These are phyloP conservation scores for Chlamydomonas eustigma DNA, from an alignment of 139 green algal species.

Conservation along the genomic window DNA sequence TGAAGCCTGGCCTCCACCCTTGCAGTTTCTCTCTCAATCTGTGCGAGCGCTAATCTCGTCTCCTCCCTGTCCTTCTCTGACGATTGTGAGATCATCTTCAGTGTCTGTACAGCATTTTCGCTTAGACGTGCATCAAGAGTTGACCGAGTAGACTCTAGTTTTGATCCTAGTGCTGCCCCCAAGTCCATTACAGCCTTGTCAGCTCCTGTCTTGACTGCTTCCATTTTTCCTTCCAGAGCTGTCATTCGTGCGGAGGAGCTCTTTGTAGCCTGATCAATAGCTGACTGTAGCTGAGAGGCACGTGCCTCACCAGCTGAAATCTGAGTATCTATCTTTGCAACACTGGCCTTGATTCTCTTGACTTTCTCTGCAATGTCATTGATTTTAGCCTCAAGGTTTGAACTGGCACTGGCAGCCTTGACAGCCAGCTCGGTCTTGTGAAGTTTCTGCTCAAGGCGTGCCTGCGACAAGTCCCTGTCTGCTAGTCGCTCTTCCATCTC, in stretches of 20 bases:
- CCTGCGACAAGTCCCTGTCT: not conserved
- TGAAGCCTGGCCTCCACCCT: not conserved
- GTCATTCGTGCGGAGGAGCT: not conserved
- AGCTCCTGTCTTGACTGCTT: not conserved
- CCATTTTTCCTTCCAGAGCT: not conserved
- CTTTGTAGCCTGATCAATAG: not conserved
- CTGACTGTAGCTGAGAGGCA: not conserved
- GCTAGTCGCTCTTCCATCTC: not conserved
- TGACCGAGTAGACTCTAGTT: not conserved
- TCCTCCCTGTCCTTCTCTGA: no score
- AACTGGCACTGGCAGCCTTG: not conserved
- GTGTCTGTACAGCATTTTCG: not conserved
- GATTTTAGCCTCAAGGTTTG: not conserved
- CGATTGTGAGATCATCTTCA: not conserved
- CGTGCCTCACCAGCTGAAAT: not conserved
- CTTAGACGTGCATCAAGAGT: not conserved
- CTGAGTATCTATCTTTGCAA: not conserved
- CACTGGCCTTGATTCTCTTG: not conserved
- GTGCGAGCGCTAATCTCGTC: not conserved
- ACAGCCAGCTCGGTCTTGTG: not conserved
- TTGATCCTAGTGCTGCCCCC: not conserved
- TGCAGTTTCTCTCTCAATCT: not conserved
- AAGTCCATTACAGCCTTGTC: not conserved
- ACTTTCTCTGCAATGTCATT: not conserved
- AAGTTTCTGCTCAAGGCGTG: not conserved